phyloP scores from a whole-genome alignment of 139 green algal species.

The Closterium sp. region DNA sequence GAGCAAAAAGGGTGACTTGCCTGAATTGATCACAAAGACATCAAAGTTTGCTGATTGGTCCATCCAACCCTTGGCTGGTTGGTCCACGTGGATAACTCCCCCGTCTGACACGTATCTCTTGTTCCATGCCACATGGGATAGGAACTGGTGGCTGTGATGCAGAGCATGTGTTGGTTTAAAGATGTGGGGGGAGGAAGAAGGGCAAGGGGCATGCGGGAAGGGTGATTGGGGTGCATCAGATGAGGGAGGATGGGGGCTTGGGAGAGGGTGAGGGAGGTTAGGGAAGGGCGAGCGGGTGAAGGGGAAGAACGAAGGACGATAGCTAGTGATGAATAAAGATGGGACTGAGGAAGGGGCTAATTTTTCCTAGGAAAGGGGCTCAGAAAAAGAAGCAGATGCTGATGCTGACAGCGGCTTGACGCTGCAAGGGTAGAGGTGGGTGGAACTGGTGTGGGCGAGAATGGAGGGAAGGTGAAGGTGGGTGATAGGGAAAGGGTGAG shows the following conservation, averaged over 20 bases:
- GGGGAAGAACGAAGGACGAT: background rate
- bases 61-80: background rate
- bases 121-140: background rate
- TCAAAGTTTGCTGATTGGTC: background rate
- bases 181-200: too few relatives aligned
- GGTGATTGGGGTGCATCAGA: background rate
- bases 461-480: too few relatives aligned
- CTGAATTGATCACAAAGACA: background rate
- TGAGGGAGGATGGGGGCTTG: background rate
- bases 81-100: background rate
- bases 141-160: background rate
- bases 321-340: background rate
- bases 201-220: too few relatives aligned
- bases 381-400: background rate
- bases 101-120: background rate
- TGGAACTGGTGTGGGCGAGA: too few relatives aligned
- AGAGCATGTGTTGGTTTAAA: too few relatives aligned
- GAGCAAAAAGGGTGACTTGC: background rate
- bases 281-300: background rate
- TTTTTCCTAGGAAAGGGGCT: too few relatives aligned
- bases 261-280: background rate
- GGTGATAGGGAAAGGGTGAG: too few relatives aligned
- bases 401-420: background rate
- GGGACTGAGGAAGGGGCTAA: too few relatives aligned
- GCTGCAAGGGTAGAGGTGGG: too few relatives aligned